phyloP scores from a whole-genome alignment of 768 basidiomycete genomes.

The Lactarius sp. region DNA sequence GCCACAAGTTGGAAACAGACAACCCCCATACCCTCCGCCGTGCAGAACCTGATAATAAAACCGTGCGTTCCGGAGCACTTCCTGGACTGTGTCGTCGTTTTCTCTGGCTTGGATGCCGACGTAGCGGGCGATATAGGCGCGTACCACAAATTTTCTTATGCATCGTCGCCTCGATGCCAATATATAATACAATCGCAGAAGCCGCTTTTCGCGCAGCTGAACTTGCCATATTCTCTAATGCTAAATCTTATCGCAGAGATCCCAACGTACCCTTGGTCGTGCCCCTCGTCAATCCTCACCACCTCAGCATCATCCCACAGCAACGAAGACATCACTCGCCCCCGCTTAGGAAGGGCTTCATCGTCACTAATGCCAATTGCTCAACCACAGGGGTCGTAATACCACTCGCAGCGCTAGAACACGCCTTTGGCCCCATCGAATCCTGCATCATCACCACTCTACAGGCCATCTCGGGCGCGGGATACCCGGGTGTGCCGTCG shows the following conservation, averaged over 20 bases:
- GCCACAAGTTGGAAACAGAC: constrained; percentile 88
- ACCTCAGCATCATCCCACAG: constrained; percentile 78
- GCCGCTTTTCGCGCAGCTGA: constrained; percentile 80
- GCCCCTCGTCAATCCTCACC: constrained; percentile 87
- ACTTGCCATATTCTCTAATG: constrained; percentile 90
- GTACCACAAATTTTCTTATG: constrained; percentile 26
- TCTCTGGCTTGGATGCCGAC: constrained; percentile 94
- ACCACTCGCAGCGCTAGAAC: constrained; percentile 87
- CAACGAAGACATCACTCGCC: constrained; percentile 69
- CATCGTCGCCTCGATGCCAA: not conserved
- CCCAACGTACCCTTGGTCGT: constrained; percentile 93
- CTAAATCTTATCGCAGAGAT: constrained; percentile 94
- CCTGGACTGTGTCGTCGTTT: constrained; percentile 76
- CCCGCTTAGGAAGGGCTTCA: constrained; percentile 78
- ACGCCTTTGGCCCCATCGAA: constrained; percentile 91
- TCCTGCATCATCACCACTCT: constrained; percentile 89
- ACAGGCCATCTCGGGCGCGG: constrained; percentile 96
- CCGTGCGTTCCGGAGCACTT: constrained; percentile 80
- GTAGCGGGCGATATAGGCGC: constrained; percentile 93
- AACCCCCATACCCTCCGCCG: constrained; percentile 61
- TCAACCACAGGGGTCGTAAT: constrained; percentile 91
- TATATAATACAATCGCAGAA: constrained; percentile 48
- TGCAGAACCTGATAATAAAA: constrained; percentile 59
- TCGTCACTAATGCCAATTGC: constrained; percentile 98
- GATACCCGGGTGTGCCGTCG: constrained; percentile 90